These are phyloP conservation scores for Debaryomyces psychrophilus DNA, from an alignment of 1,139 yeast genomes.

Conservation along the genomic window DNA sequence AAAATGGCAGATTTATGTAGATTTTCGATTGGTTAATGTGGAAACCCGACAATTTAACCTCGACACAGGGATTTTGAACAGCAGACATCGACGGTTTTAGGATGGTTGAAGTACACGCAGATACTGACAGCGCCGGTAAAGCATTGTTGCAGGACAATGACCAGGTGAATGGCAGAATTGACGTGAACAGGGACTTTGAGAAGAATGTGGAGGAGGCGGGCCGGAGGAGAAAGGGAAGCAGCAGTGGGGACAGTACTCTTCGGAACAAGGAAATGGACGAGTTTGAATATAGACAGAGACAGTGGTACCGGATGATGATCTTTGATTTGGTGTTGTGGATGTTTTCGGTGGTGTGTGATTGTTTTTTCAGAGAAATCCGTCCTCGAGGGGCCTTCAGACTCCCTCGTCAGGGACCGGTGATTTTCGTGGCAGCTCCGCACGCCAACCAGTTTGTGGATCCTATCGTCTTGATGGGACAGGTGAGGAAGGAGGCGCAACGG, in stretches of 20 bases:
- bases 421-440: conserved; percentile 97
- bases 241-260: background rate
- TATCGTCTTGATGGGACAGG: conserved; percentile 78
- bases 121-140: background rate
- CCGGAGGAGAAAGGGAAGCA: background rate
- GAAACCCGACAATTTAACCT: background rate
- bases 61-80: background rate
- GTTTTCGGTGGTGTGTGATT: conserved; percentile 47
- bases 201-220: background rate
- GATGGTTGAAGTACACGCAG: background rate
- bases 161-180: background rate
- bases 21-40: background rate
- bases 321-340: conserved; percentile 56
- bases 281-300: conserved; percentile 12
- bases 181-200: background rate
- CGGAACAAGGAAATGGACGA: conserved; percentile 6
- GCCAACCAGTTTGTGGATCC: conserved; percentile 98
- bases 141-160: conserved; percentile 1
- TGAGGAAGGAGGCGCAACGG: conserved; percentile 68
- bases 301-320: conserved; percentile 40
- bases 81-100: background rate
- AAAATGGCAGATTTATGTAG: background rate
- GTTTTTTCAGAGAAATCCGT: conserved; percentile 85
- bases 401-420: conserved; percentile 83
- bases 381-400: conserved; percentile 90